Conservation (phyloP, 495 filamentous ascomycete species). For the Schizothecium vesticola region DNA sequence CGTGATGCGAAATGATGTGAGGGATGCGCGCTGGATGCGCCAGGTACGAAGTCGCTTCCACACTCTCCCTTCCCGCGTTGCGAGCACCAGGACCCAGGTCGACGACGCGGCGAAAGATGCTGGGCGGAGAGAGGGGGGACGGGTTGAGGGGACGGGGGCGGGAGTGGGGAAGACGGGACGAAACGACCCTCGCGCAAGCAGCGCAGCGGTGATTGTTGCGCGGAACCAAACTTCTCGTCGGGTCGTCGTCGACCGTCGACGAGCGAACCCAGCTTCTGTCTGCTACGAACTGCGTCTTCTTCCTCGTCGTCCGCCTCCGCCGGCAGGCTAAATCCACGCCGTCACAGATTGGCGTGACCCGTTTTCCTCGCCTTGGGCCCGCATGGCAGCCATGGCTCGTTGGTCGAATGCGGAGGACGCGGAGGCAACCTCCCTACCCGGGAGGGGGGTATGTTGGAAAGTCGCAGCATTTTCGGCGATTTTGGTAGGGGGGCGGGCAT, state of each 20-base stretch:
- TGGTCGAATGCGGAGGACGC: constrained; percentile 11
- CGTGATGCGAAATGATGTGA: constrained; percentile 4
- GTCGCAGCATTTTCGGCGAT: constrained; percentile 2
- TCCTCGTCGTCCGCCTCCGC: background rate
- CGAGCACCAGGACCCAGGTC: background rate
- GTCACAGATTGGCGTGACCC: constrained; percentile 8
- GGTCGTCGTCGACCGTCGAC: background rate
- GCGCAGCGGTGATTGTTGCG: background rate
- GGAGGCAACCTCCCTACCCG: background rate
- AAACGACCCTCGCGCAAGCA: background rate
- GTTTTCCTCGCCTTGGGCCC: background rate
- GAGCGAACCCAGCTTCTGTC: background rate
- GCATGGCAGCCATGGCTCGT: constrained; percentile 1
- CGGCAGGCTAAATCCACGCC: constrained; percentile 9
- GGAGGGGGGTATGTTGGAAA: background rate
- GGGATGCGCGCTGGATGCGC: background rate
- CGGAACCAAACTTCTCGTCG: background rate
- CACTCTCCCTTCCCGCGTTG: background rate
- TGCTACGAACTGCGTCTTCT: background rate
- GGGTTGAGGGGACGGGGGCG: background rate
- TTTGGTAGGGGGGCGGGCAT: background rate
- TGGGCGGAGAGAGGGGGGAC: background rate
- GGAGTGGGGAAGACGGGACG: background rate
- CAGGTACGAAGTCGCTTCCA: background rate
- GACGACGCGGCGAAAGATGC: background rate